Conservation (phyloP, 2,329 filamentous ascomycete species). For the Thermochaetoides dissita region DNA sequence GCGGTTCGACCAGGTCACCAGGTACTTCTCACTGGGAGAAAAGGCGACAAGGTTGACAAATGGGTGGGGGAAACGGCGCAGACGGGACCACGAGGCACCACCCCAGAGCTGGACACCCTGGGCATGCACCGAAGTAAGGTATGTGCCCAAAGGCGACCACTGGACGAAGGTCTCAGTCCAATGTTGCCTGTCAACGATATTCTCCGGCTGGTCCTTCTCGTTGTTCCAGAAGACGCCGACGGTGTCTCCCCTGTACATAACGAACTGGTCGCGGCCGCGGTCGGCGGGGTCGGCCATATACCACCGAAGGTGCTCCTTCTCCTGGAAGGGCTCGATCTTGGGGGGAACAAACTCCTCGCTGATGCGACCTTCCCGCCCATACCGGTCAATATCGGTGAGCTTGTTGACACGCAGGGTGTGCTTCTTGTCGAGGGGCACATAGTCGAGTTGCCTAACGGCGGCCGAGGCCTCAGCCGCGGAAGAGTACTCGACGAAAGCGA, state of each 20-base stretch:
- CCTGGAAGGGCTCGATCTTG: constrained; percentile 67
- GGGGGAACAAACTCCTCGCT: constrained; percentile 82
- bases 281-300: constrained; percentile 71
- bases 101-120: constrained; percentile 98
- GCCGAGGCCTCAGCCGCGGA: constrained; percentile 79
- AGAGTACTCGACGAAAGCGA: constrained; percentile 93
- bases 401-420: constrained; percentile 96
- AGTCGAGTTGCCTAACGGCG: constrained; percentile 78
- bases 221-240: constrained; percentile 98
- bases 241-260: constrained; percentile 81
- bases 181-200: constrained; percentile 78
- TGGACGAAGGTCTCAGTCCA: constrained; percentile 98
- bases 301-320: constrained; percentile 89
- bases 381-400: constrained; percentile 93
- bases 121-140: constrained; percentile 82
- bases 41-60: constrained; percentile 94
- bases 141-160: constrained; percentile 94
- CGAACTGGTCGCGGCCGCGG: constrained; percentile 86
- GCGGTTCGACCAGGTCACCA: constrained; percentile 92
- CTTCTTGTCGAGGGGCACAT: constrained; percentile 84
- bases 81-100: constrained; percentile 73
- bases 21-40: constrained; percentile 81
- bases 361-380: constrained; percentile 81
- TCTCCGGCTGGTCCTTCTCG: constrained; percentile 79
- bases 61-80: constrained; percentile 87